Base-by-base conservation (phyloP, 2,329 filamentous ascomycete genomes). In the Penicillium rolfsii region DNA sequence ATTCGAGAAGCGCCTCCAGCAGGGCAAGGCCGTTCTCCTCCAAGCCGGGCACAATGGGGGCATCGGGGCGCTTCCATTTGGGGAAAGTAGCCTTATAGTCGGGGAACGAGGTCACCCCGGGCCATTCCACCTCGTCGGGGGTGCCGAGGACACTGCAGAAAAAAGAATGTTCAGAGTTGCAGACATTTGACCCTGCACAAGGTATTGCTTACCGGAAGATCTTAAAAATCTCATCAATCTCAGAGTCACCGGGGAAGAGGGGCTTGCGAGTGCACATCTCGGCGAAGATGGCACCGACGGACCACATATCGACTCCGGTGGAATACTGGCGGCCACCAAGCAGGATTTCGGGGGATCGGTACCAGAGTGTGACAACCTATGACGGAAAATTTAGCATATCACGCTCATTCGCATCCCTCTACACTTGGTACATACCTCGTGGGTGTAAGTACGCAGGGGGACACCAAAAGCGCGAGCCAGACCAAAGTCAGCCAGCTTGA, bases 221-320 rank as follows among this genome's bases (percentile, higher is more conserved):
- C 81, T 94, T 95, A 84, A 96, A 96, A 73, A 96, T 96, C 78
- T 96, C 91, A 73, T 96, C 91, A 78, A 96, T 96, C 75, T 96
- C 91, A 5, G 91, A 95, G 75, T 97, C 93, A 60, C 93, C 93
- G 12, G 93, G 92, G 82, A 97, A 97, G 46, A 97, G 83, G 5
- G 93, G 92, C 80, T 96, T 96, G 71, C 91, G 87, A 1, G 93
- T 97, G 79, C 91, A 96, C 93, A 97, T 97, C 79, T 97, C 93
- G 9, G 93, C 93, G 76, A 97, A 96, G 77, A 97, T 97, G 77
- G 92, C 95, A 64, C 93, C 93, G 53, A 93, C 89, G 35, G 91
- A 95, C 93, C 93, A 97, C 91, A 97, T 97, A 73, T 97, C 93
- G 45, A 97, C 92, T 59, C 93, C 93, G 14, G 93, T 97, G 14